Evolutionary conservation across 805 yeast species (phyloP).

Genomic region (Ogataea pini): DNA sequence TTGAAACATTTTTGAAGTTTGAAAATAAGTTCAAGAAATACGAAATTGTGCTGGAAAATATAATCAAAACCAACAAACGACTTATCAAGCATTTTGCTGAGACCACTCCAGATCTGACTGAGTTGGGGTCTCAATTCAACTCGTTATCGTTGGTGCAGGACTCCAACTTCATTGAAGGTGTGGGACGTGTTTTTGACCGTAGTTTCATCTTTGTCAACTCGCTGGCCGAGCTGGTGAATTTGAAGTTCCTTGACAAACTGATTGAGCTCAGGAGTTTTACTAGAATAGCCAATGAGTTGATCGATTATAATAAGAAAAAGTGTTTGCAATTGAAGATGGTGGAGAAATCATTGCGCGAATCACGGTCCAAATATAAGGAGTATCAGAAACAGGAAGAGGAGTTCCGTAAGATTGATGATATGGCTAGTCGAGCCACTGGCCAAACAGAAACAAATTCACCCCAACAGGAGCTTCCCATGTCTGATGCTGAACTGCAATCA

Average conservation of each 20-base stretch:
- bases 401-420: slow-evolving; percentile 34
- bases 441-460: slow-evolving; percentile 9
- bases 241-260: slow-evolving; percentile 35
- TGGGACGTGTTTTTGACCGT: slow-evolving; percentile 85
- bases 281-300: slow-evolving; percentile 32
- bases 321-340: slow-evolving; percentile 34
- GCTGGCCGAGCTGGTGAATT: slow-evolving; percentile 33
- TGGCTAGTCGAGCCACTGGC: slow-evolving; percentile 30
- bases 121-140: slow-evolving; percentile 52
- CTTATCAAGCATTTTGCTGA: slow-evolving; percentile 48
- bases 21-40: slow-evolving; percentile 37
- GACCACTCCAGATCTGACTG: slow-evolving; percentile 48
- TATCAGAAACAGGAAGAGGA: slow-evolving; percentile 34
- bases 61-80: slow-evolving; percentile 43
- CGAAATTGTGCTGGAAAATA: slow-evolving; percentile 35
- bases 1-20: slow-evolving; percentile 30
- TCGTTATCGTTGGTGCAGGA: slow-evolving; percentile 52
- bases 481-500: slow-evolving; percentile 36
- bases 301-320: slow-evolving; percentile 37
- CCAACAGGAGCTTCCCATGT: slow-evolving; percentile 30
- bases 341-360: slow-evolving; percentile 29
- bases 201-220: slow-evolving; percentile 53
- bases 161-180: slow-evolving; percentile 57
- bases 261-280: slow-evolving; percentile 38
- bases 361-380: slow-evolving; percentile 27